Base-by-base conservation (phyloP, 2,329 filamentous ascomycete genomes). In the Ophiobolus disseminans region DNA sequence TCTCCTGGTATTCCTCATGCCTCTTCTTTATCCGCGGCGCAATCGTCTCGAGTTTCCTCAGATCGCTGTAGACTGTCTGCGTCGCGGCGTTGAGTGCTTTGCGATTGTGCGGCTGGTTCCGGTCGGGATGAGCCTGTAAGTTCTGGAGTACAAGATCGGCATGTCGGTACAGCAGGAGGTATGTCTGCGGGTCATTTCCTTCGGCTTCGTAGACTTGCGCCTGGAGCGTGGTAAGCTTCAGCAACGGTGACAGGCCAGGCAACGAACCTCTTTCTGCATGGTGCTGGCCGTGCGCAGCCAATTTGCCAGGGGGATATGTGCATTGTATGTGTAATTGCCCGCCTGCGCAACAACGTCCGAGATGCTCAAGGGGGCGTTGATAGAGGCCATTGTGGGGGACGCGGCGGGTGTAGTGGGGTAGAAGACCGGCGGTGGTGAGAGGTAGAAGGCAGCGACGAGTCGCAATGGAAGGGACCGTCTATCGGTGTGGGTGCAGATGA, bases 101-200 rank as follows among this genome's bases (percentile, higher is more conserved):
- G 45, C 78, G 79, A 56, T 82, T 81, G 26, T 87, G 84, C 8
- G 84, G 80, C 6, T 85, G 81, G 59, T 83, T 87, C 36, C 84
- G 84, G 46, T 94, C 85, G 1, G 93, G 91, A 62, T 97, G 94
- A 1, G 78, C 81, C 0, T 84, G 81, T 7, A 99, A 79, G 44
- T 88, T 82, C 5, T 90, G 83, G 21, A 96, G 78, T 19, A 96
- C 84, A n/a, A 99, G 85, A 43, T 87, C 82, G 8, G 91, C 91
- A 75, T 96, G 91, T 60, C 94, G 86, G 69, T 94, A 90, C n/a
- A 96, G 83, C 50, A 97, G 85, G 45, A 97, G 82, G 72, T 96
- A 99, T 4, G 93, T 90, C 67, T 94, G 88, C 62, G 91, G 85
- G 57, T 91, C 85, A 73, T 97, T 92, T 64, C 88, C 87, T 73